Conservation (phyloP, 805 yeast species). For the Lipomyces sp. region DNA sequence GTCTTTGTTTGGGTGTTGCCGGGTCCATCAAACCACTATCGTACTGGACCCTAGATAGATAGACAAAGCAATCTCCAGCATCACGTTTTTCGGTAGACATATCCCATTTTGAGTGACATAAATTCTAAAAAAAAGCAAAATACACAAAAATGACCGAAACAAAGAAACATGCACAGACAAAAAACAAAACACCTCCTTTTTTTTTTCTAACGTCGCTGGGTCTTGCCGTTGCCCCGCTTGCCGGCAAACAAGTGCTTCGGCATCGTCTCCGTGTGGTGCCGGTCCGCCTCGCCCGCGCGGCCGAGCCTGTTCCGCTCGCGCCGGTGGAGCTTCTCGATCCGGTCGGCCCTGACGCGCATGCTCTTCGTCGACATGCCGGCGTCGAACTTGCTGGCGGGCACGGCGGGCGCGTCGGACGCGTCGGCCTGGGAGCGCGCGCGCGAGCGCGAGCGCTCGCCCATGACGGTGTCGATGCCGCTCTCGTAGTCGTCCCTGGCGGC, state of each 20-base stretch:
- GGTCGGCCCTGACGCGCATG: constrained; percentile 76
- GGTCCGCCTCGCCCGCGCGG: constrained; percentile 93
- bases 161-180: no score
- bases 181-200: background rate
- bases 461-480: constrained; percentile 77
- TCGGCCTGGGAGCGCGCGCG: constrained; percentile 36
- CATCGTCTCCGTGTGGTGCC: constrained; percentile 77
- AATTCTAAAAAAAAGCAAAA: no score
- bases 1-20: no score
- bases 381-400: constrained; percentile 45
- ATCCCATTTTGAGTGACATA: no score
- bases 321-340: constrained; percentile 84
- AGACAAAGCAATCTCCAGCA: no score
- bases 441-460: constrained; percentile 47
- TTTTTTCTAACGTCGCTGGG: constrained; percentile 70
- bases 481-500: constrained; percentile 38
- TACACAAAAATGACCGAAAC: no score
- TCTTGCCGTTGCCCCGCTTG: constrained; percentile 92
- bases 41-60: no score
- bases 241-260: constrained; percentile 96
- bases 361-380: constrained; percentile 83
- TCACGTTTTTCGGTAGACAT: no score
- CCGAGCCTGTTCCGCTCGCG: constrained; percentile 91
- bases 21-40: no score
- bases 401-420: constrained; percentile 27